These are phyloP conservation scores for Scleromitrula shiraiana DNA, from an alignment of 2,329 filamentous ascomycete species.

Conservation along the genomic window DNA sequence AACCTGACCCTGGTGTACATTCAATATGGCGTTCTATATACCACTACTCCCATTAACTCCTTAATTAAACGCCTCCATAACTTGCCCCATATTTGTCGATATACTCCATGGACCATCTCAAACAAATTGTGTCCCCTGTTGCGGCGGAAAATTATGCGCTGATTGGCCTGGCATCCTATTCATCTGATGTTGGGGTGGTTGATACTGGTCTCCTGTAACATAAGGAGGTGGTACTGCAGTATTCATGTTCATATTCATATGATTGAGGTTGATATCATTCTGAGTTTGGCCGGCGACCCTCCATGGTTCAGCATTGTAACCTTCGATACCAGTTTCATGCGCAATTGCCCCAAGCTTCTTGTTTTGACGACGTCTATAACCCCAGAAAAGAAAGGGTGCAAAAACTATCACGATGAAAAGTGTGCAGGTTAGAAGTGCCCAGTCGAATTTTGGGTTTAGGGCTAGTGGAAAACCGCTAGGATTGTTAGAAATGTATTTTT, in stretches of 20 bases:
- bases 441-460: constrained; percentile 39
- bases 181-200: background rate
- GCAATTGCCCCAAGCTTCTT: background rate
- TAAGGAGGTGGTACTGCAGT: background rate
- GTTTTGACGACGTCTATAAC: background rate
- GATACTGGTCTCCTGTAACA: background rate
- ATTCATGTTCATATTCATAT: background rate
- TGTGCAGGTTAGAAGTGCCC: constrained; percentile 41
- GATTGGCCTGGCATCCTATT: background rate
- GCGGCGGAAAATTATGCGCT: background rate
- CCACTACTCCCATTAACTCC: no score
- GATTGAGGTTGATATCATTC: constrained; percentile 2
- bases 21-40: background rate
- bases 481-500: background rate
- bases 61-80: background rate
- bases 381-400: constrained; percentile 23
- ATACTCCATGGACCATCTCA: background rate
- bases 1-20: no score
- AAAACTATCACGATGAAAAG: constrained; percentile 35
- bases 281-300: constrained; percentile 5
- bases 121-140: constrained; percentile 4
- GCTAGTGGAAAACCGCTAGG: constrained; percentile 50
- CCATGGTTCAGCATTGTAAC: constrained; percentile 7
- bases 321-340: background rate
- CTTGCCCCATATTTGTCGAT: no score